A percentile compares a stretch with the other conserved stretches of the same genome.
Conservation (phyloP, 495 filamentous ascomycete genomes). For the Lineolata rhizophorae region DNA sequence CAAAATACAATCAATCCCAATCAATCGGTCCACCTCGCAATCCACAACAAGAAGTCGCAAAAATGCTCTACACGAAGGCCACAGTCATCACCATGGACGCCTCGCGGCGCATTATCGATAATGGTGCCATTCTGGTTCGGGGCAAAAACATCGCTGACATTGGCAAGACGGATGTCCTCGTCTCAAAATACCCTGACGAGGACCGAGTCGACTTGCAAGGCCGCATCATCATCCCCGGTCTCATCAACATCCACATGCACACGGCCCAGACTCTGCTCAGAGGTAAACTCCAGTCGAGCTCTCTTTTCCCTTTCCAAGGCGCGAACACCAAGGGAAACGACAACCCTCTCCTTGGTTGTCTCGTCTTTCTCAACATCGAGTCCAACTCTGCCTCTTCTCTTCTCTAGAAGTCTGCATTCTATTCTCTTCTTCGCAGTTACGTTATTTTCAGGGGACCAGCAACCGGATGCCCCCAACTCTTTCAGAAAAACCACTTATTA, state of each 20-base stretch:
- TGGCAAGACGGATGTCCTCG: conserved; percentile 18
- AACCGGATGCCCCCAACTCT: no score
- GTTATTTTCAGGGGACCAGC: no score
- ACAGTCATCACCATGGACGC: conserved; percentile 27
- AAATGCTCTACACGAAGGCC: conserved; percentile 12
- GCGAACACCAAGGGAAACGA: no score
- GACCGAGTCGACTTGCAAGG: conserved; percentile 1
- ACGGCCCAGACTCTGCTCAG: conserved; percentile 6
- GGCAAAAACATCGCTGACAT: conserved; percentile 20
- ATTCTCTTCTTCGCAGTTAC: no score
- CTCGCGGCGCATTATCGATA: conserved; percentile 21
- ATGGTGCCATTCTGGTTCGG: conserved; percentile 23
- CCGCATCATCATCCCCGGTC: conserved; percentile 6
- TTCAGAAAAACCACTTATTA: background rate
- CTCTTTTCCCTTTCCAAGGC: no score
- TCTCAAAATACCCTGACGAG: conserved; percentile 4
- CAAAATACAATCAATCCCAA: no score
- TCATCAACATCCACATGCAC: conserved; percentile 7
- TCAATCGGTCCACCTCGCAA: no score
- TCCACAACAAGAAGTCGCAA: no score
- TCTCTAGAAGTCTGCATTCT: no score
- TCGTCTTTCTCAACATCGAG: background rate
- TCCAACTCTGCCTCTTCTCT: background rate
- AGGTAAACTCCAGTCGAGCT: background rate
- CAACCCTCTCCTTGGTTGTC: background rate